A percentile compares a stretch with the other conserved stretches of the same genome.
Conservation (phyloP, 2,329 filamentous ascomycete species). For the Phaeophleospora eucalypticola region DNA sequence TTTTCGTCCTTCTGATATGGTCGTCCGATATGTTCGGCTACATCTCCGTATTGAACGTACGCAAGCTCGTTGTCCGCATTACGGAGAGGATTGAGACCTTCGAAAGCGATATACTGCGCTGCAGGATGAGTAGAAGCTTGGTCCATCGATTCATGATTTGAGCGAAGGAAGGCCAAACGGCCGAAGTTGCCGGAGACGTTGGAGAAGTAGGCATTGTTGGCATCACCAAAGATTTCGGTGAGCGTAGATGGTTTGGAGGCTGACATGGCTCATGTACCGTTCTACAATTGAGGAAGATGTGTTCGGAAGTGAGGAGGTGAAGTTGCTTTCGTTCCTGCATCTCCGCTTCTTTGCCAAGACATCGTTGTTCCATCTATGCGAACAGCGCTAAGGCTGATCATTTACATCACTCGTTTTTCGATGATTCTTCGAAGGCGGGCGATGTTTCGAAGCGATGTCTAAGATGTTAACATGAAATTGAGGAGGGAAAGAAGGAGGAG, state of each 20-base stretch:
- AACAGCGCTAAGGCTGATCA: background rate
- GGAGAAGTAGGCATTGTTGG: slow-evolving; percentile 21
- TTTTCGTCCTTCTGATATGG: slow-evolving; percentile 20
- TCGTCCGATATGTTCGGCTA: slow-evolving; percentile 15
- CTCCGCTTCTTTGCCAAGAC: too few species aligned
- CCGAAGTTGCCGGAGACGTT: slow-evolving; percentile 15
- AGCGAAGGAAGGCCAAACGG: slow-evolving; percentile 18
- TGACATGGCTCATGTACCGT: slow-evolving; percentile 2
- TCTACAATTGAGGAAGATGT: background rate
- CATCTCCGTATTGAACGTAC: slow-evolving; percentile 14
- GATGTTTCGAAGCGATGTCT: too few species aligned
- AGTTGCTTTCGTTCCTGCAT: background rate
- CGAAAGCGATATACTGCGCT: slow-evolving; percentile 18
- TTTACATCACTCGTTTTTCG: background rate
- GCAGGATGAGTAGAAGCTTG: slow-evolving; percentile 19
- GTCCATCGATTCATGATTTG: slow-evolving; percentile 17
- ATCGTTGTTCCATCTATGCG: background rate
- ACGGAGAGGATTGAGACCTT: slow-evolving; percentile 19
- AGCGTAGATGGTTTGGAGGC: slow-evolving; percentile 10
- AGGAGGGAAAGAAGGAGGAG: background rate
- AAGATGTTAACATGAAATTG: too few species aligned
- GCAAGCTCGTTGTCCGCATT: slow-evolving; percentile 11
- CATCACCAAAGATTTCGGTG: slow-evolving; percentile 17
- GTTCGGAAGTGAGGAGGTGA: background rate
- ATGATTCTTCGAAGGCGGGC: too few species aligned